Conservation (phyloP, 768 basidiomycete species). For the Lactifluus echinatus region DNA sequence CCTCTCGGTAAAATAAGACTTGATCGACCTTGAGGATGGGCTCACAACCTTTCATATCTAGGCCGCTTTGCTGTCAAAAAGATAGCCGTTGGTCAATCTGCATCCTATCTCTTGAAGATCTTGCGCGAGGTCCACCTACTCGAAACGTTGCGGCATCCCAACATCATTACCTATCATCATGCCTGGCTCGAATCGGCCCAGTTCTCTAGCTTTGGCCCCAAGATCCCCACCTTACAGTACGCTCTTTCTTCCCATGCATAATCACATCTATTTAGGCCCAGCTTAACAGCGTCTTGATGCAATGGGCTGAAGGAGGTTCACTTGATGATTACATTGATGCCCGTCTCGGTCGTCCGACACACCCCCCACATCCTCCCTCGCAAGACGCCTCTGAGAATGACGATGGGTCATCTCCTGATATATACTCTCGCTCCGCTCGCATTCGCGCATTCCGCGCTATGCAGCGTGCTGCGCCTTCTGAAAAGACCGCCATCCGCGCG, state of each 20-base stretch:
- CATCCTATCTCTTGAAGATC: conserved; percentile 75
- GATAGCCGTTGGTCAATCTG: conserved; percentile 88
- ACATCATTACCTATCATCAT: conserved; percentile 94
- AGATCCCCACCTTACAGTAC: conserved; percentile 81
- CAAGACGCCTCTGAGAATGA: conserved; percentile 36
- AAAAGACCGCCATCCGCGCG: conserved; percentile 50
- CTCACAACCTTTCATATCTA: conserved; percentile 21
- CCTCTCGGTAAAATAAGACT: conserved; percentile 49
- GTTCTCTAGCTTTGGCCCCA: conserved; percentile 84
- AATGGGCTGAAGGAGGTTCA: conserved; percentile 88
- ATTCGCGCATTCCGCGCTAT: conserved; percentile 69
- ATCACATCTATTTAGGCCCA: background rate
- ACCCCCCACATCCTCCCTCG: conserved; percentile 25
- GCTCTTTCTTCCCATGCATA: conserved; percentile 23
- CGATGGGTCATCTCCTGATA: conserved; percentile 18
- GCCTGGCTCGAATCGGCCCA: conserved; percentile 84
- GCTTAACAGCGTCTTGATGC: conserved; percentile 66
- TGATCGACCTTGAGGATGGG: background rate
- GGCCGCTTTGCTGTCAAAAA: conserved; percentile 95
- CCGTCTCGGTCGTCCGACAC: conserved; percentile 49
- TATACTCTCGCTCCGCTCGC: conserved; percentile 53
- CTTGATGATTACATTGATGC: conserved; percentile 81
- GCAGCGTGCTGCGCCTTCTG: conserved; percentile 54
- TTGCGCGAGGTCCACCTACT: conserved; percentile 80
- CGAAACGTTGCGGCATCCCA: conserved; percentile 81